Base-by-base conservation (phyloP, 2,329 filamentous ascomycete species). In the Chaetomiaceae sp. region DNA sequence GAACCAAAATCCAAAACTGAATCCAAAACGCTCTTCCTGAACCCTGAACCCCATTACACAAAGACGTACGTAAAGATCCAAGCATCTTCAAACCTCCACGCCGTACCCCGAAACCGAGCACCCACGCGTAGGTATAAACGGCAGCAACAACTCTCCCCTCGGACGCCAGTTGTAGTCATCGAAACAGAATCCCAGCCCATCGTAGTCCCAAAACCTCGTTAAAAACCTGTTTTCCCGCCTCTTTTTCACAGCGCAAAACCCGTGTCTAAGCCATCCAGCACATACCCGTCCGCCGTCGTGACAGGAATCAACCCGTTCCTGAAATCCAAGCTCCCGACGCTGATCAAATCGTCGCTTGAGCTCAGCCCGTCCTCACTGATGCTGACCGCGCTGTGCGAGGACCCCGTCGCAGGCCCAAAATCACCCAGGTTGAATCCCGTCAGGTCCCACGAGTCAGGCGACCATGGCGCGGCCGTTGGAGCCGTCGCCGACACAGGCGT, bases 361-460 rank as follows among this genome's bases (percentile, higher is more conserved):
- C 78, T 80, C 39, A 83, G 67, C 62, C 79, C 81, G 60, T 82
- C 80, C 49, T 82, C 80, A 57, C 79, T 82, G 43, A 81, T 67
- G 62, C 78, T 82, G 17, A 79, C 69, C 33, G 79, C 78, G 55
- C 78, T 81, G 59, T 80, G 78, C 9, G 78, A 72, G 23, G 74
- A 56, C 19, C 38, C 55, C 48, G 69, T 50, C 22, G 59, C 71
- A 3, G 68, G 66, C 6, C 65, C 69, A 53, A 78, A 71, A n/a
- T 81, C 78, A 3, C 70, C 72, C 11, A 82, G 69, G 57, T 72
- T 77, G 62, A 81, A 79, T 12, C 71, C 69, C 17, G 72, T 69
- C 37, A 82, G 66, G 48, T 82, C 79, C 76, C 81, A 84, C 2
- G 77, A 71, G 55, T 83, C 79, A 0, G 79, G 77, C 1, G 80